Base-by-base conservation (phyloP, 352 stramenopile genomes). In the Phytophthora europaea region DNA sequence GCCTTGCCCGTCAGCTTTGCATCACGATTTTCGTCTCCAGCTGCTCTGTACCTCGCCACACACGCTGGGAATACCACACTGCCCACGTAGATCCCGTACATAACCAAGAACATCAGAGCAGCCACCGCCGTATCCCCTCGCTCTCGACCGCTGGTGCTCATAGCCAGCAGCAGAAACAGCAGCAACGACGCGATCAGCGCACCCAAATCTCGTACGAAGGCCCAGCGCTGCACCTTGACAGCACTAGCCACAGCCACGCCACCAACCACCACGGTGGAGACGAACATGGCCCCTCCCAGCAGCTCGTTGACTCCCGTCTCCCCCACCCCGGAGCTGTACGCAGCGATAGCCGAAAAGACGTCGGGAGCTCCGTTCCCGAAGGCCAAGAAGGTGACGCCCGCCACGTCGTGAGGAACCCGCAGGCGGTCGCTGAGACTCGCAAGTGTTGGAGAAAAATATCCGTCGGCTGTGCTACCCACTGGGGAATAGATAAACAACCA, bases 361-460 rank as follows among this genome's bases (percentile, higher is more conserved):
- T 99, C 98, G 2, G 98, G 97, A 15, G 98, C 97, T 65, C 98
- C 89, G 82, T 99, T 99, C 16, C 98, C 98, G 61, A 99, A 97
- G 36, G 98, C 97, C 43, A 99, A 81, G 48, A 99, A 95, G 4
- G 98, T 99, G 56, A 99, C 98, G 28, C 98, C 98, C 2, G 97
- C 96, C 60, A 99, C 96, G 48, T 98, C 90, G 61, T 93, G 93
- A 47, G 91, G 85, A n/a, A 98, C 81, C 28, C 90, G 78, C 6
- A 97, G 79, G 58, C 90, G 74, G 40, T 98, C 83, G 43, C 92
- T 98, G 63, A 99, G 98, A 86, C 91, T 98, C 64, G 98, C 97
- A 13, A 99, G 87, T 16, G 93, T 97, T 0, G 98, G 97, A 0
- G 89, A 98, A 79, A 99, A 99, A 80, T 99, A 99, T 51, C 98